Evolutionary conservation across 306 rosid species (phyloP), one percentile per base, ranked within the genome.

Genomic region (Malus fusca): DNA sequence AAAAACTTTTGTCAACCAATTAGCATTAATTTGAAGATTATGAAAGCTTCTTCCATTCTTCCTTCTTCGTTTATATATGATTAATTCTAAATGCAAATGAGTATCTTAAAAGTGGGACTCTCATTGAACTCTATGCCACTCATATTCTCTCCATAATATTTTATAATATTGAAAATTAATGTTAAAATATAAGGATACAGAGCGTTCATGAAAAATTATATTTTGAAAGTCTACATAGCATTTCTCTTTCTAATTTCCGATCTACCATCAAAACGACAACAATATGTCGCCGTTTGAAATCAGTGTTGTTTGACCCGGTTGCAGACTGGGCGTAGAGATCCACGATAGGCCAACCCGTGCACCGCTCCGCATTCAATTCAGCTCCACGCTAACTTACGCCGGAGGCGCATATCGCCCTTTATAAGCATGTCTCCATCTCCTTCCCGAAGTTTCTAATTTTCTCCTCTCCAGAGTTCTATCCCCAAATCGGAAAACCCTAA

Each of bases 161-260:
- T 37, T 37, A 37, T 37, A 37, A 37, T 37, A 7, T 37, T 8
- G 0, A 0, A 37, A 37, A 37, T 37, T 37, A 37, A 35, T 1
- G 2, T 35, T 35, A 6, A 6, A 6, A 6, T 35, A 0, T 1
- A 0, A 37, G 0, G 0, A 7, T 0, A 35, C 2, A 7, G 1
- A 35, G 0, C 0, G 2, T 37, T 37, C 2, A 35, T 35, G 0
- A 37, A 37, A 37, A 37, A 1, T 33, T 0, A 0, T 35, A 35
- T 35, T 35, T 35, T 35, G 40, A 35, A 35, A 35, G 8, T 1
- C 40, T 35, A 35, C 4, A 1, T 6, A 6, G 2, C 8, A 35
- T 6, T 35, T 35, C 8, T 35, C 40, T 35, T 33, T 8, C 43
- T 42, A 42, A 2, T 9, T 42, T 42, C 3, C 0, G 44, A 8